Evolutionary conservation across 257 asterid genomes (phyloP).

Genomic region (Ehretia macrophylla): DNA sequence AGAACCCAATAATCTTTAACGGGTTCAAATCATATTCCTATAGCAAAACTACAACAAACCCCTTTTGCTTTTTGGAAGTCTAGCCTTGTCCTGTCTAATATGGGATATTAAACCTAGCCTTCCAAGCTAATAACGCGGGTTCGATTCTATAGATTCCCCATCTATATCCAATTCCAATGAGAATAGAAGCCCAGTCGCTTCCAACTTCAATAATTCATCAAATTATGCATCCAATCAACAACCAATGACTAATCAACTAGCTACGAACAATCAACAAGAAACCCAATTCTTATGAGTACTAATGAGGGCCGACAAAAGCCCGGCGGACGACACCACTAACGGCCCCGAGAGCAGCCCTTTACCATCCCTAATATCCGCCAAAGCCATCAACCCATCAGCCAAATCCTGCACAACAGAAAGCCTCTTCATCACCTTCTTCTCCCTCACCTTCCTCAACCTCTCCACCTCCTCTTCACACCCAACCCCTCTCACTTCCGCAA

Average conservation of each 20-base stretch:
- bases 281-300: slow-evolving; percentile 92
- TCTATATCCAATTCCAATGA: no score
- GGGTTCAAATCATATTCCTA: no score
- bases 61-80: no score
- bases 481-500: slow-evolving; percentile 40
- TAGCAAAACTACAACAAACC: no score
- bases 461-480: slow-evolving; percentile 42
- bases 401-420: slow-evolving; percentile 76
- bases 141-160: no score
- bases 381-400: slow-evolving; percentile 85
- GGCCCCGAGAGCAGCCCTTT: slow-evolving; percentile 58
- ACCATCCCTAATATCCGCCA: slow-evolving; percentile 82
- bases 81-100: no score
- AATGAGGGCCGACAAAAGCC: slow-evolving; percentile 64
- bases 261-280: slow-evolving; percentile 50
- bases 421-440: slow-evolving; percentile 79
- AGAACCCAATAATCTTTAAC: background rate
- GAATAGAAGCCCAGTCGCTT: no score
- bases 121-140: no score
- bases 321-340: slow-evolving; percentile 56
- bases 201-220: no score
- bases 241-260: no score
- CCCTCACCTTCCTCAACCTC: slow-evolving; percentile 55
- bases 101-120: no score
- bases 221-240: no score